Percentiles rank a stretch among this genome's conserved stretches.
Evolutionary conservation across 805 yeast genomes (phyloP).

Genomic region (Pichia deserticola): DNA sequence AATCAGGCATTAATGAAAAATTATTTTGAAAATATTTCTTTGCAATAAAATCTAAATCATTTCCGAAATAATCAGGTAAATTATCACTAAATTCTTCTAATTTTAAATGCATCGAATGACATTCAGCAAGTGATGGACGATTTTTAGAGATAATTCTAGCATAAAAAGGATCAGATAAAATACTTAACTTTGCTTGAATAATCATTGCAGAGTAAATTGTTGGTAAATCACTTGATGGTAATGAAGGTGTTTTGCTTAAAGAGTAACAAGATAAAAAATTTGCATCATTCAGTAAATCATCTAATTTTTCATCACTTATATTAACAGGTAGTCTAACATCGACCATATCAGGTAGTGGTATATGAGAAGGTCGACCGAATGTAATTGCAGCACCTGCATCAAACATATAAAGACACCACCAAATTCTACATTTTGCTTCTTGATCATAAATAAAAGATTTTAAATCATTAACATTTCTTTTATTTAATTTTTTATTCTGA

Average conservation of each 20-base stretch:
- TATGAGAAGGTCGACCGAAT: conserved; percentile 55
- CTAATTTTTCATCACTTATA: conserved; percentile 38
- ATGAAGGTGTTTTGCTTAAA: conserved; percentile 6
- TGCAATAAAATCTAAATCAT: conserved; percentile 27
- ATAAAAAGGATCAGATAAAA: conserved; percentile 41
- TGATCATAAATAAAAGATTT: conserved; percentile 34
- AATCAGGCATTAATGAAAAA: conserved; percentile 31
- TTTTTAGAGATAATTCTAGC: conserved; percentile 40
- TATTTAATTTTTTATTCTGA: conserved; percentile 8
- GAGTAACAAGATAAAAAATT: conserved; percentile 7
- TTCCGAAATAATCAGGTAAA: conserved; percentile 43
- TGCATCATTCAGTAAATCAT: conserved; percentile 20
- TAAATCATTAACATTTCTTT: conserved; percentile 15
- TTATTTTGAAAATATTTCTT: conserved; percentile 18
- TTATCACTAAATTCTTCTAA: conserved; percentile 33
- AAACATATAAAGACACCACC: conserved; percentile 63
- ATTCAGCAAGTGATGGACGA: conserved; percentile 41
- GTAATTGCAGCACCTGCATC: conserved; percentile 60
- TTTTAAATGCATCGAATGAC: conserved; percentile 38
- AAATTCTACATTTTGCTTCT: conserved; percentile 52
- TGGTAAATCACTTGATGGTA: conserved; percentile 33
- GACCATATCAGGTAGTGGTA: conserved; percentile 40
- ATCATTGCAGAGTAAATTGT: conserved; percentile 54
- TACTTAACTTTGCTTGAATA: conserved; percentile 44
- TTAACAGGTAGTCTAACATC: conserved; percentile 46